These are phyloP conservation scores for Coniochaeta ligniaria DNA, from an alignment of 2,329 filamentous ascomycete species.

Conservation along the genomic window DNA sequence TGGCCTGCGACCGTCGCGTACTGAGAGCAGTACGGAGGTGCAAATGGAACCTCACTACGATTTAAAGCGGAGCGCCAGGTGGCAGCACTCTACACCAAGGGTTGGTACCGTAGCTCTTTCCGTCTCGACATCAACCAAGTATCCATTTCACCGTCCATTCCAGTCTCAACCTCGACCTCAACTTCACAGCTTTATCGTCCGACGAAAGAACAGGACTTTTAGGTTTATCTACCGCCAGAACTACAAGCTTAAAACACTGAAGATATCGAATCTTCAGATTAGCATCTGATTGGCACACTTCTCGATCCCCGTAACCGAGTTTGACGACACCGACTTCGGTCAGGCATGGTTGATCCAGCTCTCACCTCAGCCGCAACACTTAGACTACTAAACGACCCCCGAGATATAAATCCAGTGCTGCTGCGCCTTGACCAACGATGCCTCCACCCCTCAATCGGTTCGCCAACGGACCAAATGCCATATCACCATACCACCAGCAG, in stretches of 20 bases:
- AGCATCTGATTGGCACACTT: neutral
- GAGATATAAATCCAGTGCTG: conserved; percentile 4
- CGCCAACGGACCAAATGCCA: conserved; percentile 35
- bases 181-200: neutral
- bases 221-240: neutral
- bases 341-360: conserved; percentile 7
- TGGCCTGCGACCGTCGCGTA: neutral
- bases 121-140: neutral
- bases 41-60: no score
- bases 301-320: neutral
- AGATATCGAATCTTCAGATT: neutral
- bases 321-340: conserved; percentile 2
- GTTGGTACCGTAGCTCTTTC: neutral
- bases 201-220: neutral
- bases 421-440: conserved; percentile 23
- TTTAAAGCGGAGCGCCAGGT: no score
- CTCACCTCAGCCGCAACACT: conserved; percentile 9
- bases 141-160: neutral
- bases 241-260: neutral
- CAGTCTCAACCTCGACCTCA: neutral
- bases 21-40: no score
- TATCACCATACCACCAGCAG: conserved; percentile 41
- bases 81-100: no score
- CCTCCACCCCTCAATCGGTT: conserved; percentile 37
- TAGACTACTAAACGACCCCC: conserved; percentile 6